Conservation (phyloP, 306 rosid genomes). For the Vicia sativa region DNA sequence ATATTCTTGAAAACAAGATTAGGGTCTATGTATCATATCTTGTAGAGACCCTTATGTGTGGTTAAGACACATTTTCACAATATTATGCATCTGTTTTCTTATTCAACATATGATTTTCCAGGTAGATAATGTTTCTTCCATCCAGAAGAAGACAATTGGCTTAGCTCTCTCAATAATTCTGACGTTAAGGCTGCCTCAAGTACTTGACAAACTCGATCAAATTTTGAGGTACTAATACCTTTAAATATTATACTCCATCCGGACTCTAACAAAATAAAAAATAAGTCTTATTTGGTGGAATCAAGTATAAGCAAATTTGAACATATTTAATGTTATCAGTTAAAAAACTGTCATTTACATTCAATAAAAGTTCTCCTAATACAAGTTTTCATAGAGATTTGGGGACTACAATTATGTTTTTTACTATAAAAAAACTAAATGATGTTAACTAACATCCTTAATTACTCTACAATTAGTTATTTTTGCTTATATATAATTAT, state of each 20-base stretch:
- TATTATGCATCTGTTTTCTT: slow-evolving; percentile 21
- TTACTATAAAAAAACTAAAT: background rate
- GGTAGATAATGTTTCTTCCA: slow-evolving; percentile 87
- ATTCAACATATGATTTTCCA: slow-evolving; percentile 40
- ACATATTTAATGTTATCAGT: background rate
- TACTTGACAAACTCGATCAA: slow-evolving; percentile 91
- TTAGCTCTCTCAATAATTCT: slow-evolving; percentile 85
- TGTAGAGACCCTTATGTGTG: background rate
- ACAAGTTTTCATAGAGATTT: background rate
- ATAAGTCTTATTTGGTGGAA: background rate
- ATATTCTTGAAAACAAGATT: too few species aligned
- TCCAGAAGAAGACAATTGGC: slow-evolving; percentile 87
- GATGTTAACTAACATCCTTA: background rate
- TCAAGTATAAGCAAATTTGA: slow-evolving; percentile 4
- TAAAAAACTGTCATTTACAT: background rate
- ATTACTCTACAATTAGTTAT: background rate
- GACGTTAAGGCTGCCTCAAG: slow-evolving; percentile 89
- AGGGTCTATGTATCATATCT: too few species aligned
- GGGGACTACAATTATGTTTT: background rate
- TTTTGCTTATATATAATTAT: background rate
- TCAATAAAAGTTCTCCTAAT: background rate
- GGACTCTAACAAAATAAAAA: background rate
- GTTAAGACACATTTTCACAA: background rate
- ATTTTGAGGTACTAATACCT: slow-evolving; percentile 71
- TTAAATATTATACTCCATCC: slow-evolving; percentile 19